Base-by-base conservation (phyloP, 2,329 filamentous ascomycete species). In the Stromatinia cepivora region DNA sequence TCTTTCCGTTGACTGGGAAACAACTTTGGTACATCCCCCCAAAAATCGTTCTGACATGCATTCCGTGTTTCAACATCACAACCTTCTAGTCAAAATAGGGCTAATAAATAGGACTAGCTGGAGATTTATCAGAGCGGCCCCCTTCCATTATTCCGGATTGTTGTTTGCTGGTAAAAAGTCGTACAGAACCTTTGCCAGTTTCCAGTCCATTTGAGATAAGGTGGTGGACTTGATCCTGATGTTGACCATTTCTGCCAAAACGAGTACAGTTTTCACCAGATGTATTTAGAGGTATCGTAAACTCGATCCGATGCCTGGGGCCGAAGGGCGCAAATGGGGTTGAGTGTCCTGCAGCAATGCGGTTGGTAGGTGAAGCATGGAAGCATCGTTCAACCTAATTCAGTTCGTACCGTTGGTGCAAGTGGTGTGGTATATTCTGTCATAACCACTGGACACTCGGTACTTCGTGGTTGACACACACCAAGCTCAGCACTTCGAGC, bases 1-100 rank as follows among this genome's bases (percentile, higher is more conserved):
- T 39, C 61, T 53, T 52, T 8, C 28, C 34, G 34, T 64, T 52
- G 46, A 39, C 46, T 39, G 34, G 61, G 61, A 36, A 64, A 52
- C 48, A 28, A 45, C 22, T 58, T 25, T 15, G 25, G 34, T 54
- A 22, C 28, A 36, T 20, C 6, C 10, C 20, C 39, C 39, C 39
- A 42, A 46, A 28, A 31, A 22, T n/a, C 3, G 25, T 34, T 61
- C 17, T 61, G 25, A 3, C 15, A 22, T 36, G 8, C 39, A 13
- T 25, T 25, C 20, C 31, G 20, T 36, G 31, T 57, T 57, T 57
- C 3, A 36, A 57, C 13, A 39, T 39, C 31, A n/a, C 8, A 34
- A 36, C 10, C 31, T 57, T 57, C 31, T 42, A 36, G 5, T 57
- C 20, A n/a, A 36, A 39, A 11, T 56, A 36, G 9, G 31, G 36